Percentiles rank a stretch among this genome's conserved stretches.
Evolutionary conservation across 2,329 filamentous ascomycete species (phyloP).

Genomic region (Fusarium papillatum): DNA sequence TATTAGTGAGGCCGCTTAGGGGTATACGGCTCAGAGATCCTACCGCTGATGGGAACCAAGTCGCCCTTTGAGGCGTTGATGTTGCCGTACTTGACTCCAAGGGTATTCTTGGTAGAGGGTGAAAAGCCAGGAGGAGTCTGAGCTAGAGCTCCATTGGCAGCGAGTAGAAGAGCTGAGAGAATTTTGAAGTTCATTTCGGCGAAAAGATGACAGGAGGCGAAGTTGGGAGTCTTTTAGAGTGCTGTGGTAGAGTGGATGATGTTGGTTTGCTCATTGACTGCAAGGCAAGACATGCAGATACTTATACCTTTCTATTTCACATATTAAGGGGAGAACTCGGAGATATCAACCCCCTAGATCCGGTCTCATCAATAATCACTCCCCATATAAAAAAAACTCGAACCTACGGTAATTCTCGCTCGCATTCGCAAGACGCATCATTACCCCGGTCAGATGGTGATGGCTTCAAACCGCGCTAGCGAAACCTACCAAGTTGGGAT

Average conservation of each 20-base stretch:
- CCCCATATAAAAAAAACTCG: not conserved
- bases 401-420: not conserved
- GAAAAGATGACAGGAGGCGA: too few relatives aligned
- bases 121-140: constrained; percentile 7
- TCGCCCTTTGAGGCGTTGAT: not conserved
- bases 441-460: not conserved
- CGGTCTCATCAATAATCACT: not conserved
- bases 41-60: not conserved
- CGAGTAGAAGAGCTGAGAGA: not conserved
- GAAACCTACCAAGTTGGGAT: constrained; percentile 8
- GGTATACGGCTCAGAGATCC: not conserved
- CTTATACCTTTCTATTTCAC: not conserved
- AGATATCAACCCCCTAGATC: not conserved
- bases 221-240: not conserved
- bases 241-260: not conserved
- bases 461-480: constrained; percentile 9
- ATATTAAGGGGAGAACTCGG: not conserved
- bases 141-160: not conserved
- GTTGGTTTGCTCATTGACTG: not conserved
- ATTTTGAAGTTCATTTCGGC: not conserved
- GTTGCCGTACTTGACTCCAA: not conserved
- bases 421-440: not conserved
- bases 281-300: not conserved
- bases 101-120: not conserved
- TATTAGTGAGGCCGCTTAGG: not conserved